Evolutionary conservation across 73 alveolate species (phyloP), one percentile per base, ranked within the genome.

Genomic region (Paraurostyla sp.): DNA sequence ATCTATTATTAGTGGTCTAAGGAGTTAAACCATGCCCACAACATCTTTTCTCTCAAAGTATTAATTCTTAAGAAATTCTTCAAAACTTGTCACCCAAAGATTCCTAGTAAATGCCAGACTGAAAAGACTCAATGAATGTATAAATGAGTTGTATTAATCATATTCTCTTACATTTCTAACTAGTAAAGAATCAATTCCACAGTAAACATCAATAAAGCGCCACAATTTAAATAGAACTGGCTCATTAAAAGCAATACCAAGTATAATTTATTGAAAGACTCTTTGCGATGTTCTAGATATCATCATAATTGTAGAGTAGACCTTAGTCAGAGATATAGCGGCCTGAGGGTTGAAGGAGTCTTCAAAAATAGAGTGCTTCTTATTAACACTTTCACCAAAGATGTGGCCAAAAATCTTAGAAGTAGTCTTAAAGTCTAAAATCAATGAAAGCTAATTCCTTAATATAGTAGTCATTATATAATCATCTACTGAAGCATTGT

Each of bases 181-280:
- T 0, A 71, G 36, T 22, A 57, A 46, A n/a, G 89, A 57, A 22
- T 76, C 87, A 0, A 87, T 41, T 16, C 85, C 96, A 62, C 91
- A 90, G 92, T 68, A 93, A 35, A 50, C 63, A 29, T 83, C 56
- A 6, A 93, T 82, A 52, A 93, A 93, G 52, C 57, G 16, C 97
- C 97, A 93, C 59, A 93, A 52, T 41, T 83, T 88, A 56, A 84
- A 84, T 41, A 93, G 89, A 2, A 89, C 65, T 32, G 90, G 83
- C 58, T 88, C 83, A 43, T 93, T 83, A 57, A 90, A 93, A 30
- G 97, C 93, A 6, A 93, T 45, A 33, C 97, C 97, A 25, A 89
- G 80, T 13, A 88, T 59, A 38, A 93, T 93, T 56, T 80, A 45
- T 22, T 92, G 30, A 51, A 93, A 83, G 68, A 68, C 93, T 45